Evolutionary conservation across 2,329 filamentous ascomycete species (phyloP), one percentile per base, ranked within the genome.

Genomic region (Scytalidium lignicola): DNA sequence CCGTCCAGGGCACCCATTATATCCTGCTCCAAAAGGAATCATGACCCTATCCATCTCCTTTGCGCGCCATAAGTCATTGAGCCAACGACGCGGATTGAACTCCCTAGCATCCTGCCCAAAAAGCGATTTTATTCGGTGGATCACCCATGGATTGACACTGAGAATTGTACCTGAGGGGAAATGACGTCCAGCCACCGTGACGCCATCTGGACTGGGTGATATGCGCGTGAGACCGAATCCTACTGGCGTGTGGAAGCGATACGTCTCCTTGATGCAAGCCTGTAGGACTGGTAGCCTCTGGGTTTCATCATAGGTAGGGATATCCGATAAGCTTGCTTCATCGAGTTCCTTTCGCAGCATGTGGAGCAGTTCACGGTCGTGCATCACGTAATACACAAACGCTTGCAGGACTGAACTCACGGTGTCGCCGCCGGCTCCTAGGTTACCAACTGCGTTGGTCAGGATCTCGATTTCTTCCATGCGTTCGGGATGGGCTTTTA

Each of bases 341-440:
- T 63, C 62, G 3, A 63, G 22, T 43, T 62, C 64, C 2, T 51
- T 47, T 8, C 46, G 44, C 10, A 67, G 51, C 40, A 50, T 51
- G 3, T 42, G 51, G n/a, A 64, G 61, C 44, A 41, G 43, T 18
- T 20, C 55, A 48, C 58, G 57, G 22, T 67, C 54, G 5, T 53
- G 50, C 3, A 71, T 49, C 15, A 72, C 32, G 28, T 62, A 58
- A 48, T 71, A 71, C 19, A 70, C 52, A 18, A 70, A 62, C 1
- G 61, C 60, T 41, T 69, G 66, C 6, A 67, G 53, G 1, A 63
- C 63, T 1, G 65, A 60, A 41, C 62, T 65, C 9, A 66, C 63
- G 2, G 68, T 70, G 46, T 72, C 70, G 0, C 61, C 61, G 1
- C 69, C 69, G 4, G 68, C 68, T 3, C 67, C 67, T 2, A 71